Percentiles rank a stretch among this genome's conserved stretches.
Evolutionary conservation across 148 eudicot species (phyloP).

Genomic region (Camellia japonica): DNA sequence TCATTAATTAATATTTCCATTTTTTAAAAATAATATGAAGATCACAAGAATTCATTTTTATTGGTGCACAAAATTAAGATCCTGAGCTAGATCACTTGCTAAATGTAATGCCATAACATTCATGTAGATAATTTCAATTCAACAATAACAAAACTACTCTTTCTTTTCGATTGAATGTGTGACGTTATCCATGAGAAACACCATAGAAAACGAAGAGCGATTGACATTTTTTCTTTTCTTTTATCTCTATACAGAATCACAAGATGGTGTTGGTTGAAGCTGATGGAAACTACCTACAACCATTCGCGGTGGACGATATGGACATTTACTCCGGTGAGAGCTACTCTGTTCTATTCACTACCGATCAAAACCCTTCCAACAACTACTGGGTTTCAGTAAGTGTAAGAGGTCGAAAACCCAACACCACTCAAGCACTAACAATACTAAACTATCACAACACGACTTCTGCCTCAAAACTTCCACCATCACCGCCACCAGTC

Average conservation of each 20-base stretch:
- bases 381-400: constrained; percentile 79
- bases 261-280: constrained; percentile 81
- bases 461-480: constrained; percentile 37
- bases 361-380: constrained; percentile 50
- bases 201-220: too few species aligned
- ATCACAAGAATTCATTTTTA: too few species aligned
- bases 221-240: not conserved
- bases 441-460: constrained; percentile 46
- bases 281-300: constrained; percentile 75
- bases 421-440: constrained; percentile 71
- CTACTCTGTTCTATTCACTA: constrained; percentile 67
- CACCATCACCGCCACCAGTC: constrained; percentile 46
- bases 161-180: too few species aligned
- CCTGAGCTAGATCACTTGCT: too few species aligned
- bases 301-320: constrained; percentile 50
- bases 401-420: constrained; percentile 66
- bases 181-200: too few species aligned
- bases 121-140: too few species aligned
- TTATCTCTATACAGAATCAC: constrained; percentile 45
- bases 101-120: too few species aligned
- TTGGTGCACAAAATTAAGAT: too few species aligned
- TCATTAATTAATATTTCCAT: too few species aligned
- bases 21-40: too few species aligned
- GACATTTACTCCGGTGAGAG: constrained; percentile 95
- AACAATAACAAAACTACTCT: too few species aligned